These are phyloP conservation scores for Nicotiana paniculata DNA, from an alignment of 257 asterid species.

Conservation along the genomic window DNA sequence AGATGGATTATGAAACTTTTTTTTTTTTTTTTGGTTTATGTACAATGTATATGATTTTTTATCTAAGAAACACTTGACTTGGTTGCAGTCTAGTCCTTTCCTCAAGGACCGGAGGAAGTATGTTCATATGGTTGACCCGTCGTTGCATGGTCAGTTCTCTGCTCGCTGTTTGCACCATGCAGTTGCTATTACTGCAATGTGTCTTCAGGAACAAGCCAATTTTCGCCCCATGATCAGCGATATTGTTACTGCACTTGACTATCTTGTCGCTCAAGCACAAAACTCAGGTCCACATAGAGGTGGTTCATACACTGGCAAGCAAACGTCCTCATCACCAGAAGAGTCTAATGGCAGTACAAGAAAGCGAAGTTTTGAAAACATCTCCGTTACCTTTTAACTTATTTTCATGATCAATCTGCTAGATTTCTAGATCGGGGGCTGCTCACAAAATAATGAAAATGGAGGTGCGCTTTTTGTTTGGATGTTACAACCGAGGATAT, in stretches of 20 bases:
- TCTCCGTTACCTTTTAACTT: background rate
- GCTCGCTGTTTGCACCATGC: constrained; percentile 67
- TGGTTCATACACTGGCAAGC: constrained; percentile 26
- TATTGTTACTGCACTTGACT: constrained; percentile 73
- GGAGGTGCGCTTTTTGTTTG: background rate
- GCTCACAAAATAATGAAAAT: background rate
- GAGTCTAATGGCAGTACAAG: constrained; percentile 20
- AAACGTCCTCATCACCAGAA: constrained; percentile 32
- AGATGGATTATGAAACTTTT: background rate
- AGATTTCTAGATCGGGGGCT: background rate
- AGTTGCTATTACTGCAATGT: constrained; percentile 74
- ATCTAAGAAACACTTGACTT: background rate
- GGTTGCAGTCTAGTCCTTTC: constrained; percentile 57
- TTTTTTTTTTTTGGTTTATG: background rate
- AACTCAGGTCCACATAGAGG: constrained; percentile 20
- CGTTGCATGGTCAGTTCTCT: constrained; percentile 51
- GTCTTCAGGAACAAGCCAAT: constrained; percentile 76
- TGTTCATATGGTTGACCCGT: constrained; percentile 61
- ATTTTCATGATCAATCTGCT: background rate
- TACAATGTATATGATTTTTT: background rate
- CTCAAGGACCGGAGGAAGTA: constrained; percentile 55
- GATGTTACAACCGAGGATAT: background rate
- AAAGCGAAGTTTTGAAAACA: background rate
- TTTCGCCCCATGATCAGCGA: constrained; percentile 66
- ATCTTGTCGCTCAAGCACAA: constrained; percentile 51